phyloP scores from a whole-genome alignment of 257 asterid species.

The Capsicum pubescens region DNA sequence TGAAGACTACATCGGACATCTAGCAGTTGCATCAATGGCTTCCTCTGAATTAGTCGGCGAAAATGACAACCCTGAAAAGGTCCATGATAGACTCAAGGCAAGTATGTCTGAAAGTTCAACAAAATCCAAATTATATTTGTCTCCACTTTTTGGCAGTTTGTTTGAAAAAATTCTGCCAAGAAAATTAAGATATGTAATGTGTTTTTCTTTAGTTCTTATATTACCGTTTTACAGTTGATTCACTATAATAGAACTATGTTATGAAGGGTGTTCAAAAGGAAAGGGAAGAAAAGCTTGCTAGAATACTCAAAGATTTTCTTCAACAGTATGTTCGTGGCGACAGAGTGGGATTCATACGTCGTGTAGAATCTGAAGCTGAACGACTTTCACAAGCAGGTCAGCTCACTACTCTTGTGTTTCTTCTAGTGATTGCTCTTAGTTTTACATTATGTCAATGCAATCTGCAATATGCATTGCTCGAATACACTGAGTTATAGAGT shows the following conservation, averaged over 20 bases:
- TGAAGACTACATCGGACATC: constrained; percentile 86
- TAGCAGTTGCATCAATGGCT: constrained; percentile 88
- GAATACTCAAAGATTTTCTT: constrained; percentile 65
- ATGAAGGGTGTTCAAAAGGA: constrained; percentile 85
- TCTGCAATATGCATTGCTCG: background rate
- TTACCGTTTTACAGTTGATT: background rate
- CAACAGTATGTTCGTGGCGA: constrained; percentile 70
- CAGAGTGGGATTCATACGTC: constrained; percentile 65
- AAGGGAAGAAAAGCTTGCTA: constrained; percentile 91
- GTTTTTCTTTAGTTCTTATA: background rate
- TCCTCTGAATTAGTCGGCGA: constrained; percentile 66
- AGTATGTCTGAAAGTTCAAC: constrained; percentile 22
- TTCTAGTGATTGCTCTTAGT: background rate
- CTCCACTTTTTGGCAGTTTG: background rate
- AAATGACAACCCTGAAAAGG: constrained; percentile 58
- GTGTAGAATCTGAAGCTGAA: constrained; percentile 83
- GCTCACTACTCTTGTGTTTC: background rate
- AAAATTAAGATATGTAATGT: background rate
- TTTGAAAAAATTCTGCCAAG: background rate
- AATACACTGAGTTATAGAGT: background rate
- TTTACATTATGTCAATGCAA: background rate
- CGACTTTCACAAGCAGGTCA: constrained; percentile 77
- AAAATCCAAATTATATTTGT: background rate
- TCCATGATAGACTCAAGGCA: constrained; percentile 79
- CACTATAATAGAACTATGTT: background rate